Base-by-base conservation (phyloP, 2,329 filamentous ascomycete genomes). In the Clonostachys sp. region DNA sequence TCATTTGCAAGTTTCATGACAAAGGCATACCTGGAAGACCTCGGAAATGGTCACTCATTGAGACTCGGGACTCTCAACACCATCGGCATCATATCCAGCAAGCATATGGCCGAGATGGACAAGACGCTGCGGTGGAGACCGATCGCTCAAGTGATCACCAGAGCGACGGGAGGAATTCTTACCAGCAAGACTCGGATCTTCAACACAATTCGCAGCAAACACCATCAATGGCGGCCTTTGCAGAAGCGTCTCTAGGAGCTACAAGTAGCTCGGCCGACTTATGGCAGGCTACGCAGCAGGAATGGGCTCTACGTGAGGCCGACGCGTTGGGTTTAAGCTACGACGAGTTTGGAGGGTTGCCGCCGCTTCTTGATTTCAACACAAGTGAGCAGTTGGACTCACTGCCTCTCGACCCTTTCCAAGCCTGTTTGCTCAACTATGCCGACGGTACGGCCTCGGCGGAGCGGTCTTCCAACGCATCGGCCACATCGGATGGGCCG, bases 1-100 rank as follows among this genome's bases (percentile, higher is more conserved):
- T 61, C 36, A 39, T 50, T 6, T 61, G 59, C 56, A 56, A 47
- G 51, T 61, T 59, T 48, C 51, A 60, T 38, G 56, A 59, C 18
- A 57, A 60, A 51, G 59, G 59, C 24, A 46, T 50, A 2, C 59
- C 59, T 5, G 59, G 59, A 17, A 46, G 59, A 33, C 59, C 59
- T 13, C 52, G 58, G 30, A 61, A 61, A 34, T 55, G 57, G 13
- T 34, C 48, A 7, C 48, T 53, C 41, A 49, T 51, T 24, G 57
- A 58, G 9, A 18, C 41, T 16, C 18, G 30, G 34, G 44, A 48
- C 33, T 18, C 39, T 34, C 44, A 48, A 5, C 41, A 38, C 39
- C 36, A 39, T 14, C 36, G 8, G 5, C 14, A 14, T 7, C 9
- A 39, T 17, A 39, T 17, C 6, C 36, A 39, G 12, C 36, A 39